phyloP scores from a whole-genome alignment of 2,329 filamentous ascomycete genomes.

The Phialemonium atrogriseum region DNA sequence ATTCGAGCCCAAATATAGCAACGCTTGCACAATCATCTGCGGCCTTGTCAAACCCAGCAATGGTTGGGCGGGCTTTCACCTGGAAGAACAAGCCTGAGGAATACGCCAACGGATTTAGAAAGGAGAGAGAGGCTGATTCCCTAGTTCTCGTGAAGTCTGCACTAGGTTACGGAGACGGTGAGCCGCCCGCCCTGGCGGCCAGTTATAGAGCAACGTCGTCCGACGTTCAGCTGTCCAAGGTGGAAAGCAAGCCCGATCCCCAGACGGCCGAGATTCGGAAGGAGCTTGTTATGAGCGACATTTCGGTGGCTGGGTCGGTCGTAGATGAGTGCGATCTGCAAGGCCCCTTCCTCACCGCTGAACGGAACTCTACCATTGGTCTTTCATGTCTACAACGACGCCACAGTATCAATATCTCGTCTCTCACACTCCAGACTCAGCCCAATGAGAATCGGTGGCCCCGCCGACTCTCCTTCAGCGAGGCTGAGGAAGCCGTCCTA shows the following conservation, averaged over 20 bases:
- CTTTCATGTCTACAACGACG: constrained; percentile 52
- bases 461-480: constrained; percentile 65
- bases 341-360: constrained; percentile 40
- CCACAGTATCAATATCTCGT: constrained; percentile 41
- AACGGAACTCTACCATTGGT: constrained; percentile 33
- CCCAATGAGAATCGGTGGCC: constrained; percentile 57
- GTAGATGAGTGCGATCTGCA: constrained; percentile 52
- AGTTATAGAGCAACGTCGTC: constrained; percentile 5
- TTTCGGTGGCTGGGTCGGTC: constrained; percentile 51
- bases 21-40: constrained; percentile 26
- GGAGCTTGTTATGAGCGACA: constrained; percentile 32
- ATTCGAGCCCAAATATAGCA: constrained; percentile 24
- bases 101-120: constrained; percentile 36
- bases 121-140: constrained; percentile 20
- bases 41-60: constrained; percentile 27
- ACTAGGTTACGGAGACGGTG: constrained; percentile 7
- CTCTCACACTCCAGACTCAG: constrained; percentile 18
- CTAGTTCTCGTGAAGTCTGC: constrained; percentile 11
- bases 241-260: not conserved
- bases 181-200: constrained; percentile 3
- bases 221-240: constrained; percentile 2
- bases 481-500: constrained; percentile 67
- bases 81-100: constrained; percentile 59
- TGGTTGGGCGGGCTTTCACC: constrained; percentile 44
- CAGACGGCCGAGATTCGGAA: constrained; percentile 32